Evolutionary conservation across 2,329 filamentous ascomycete genomes (phyloP).

Genomic region (Cladosporium sp.): DNA sequence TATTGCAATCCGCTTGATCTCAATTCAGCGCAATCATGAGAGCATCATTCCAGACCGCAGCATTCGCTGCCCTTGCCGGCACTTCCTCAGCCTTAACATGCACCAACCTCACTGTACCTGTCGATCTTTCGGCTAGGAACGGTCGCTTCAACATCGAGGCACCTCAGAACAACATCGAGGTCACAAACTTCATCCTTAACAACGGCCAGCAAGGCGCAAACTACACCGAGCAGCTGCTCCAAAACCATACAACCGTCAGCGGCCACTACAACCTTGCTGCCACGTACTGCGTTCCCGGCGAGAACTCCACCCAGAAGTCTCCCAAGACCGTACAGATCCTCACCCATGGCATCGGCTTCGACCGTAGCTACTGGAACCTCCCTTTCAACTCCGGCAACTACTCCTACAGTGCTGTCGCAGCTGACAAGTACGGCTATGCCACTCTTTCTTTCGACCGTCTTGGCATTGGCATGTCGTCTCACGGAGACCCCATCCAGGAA

Average conservation of each 20-base stretch:
- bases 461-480: slow-evolving; percentile 56
- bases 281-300: slow-evolving; percentile 55
- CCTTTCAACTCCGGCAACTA: slow-evolving; percentile 57
- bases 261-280: slow-evolving; percentile 56
- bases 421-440: slow-evolving; percentile 53
- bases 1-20: background rate
- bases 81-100: slow-evolving; percentile 34
- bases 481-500: slow-evolving; percentile 56
- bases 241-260: slow-evolving; percentile 49
- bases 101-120: slow-evolving; percentile 52
- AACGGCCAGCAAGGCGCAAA: slow-evolving; percentile 49
- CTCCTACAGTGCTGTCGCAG: slow-evolving; percentile 56
- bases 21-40: slow-evolving; percentile 20
- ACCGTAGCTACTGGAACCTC: slow-evolving; percentile 61
- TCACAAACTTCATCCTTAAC: slow-evolving; percentile 52
- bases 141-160: slow-evolving; percentile 49
- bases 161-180: slow-evolving; percentile 50
- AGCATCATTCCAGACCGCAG: slow-evolving; percentile 20
- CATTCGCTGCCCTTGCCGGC: slow-evolving; percentile 20
- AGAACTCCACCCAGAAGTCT: slow-evolving; percentile 10
- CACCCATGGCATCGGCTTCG: slow-evolving; percentile 53
- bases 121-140: slow-evolving; percentile 53
- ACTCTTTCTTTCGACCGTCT: slow-evolving; percentile 61
- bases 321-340: slow-evolving; percentile 45
- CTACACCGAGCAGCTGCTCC: slow-evolving; percentile 42